phyloP scores from a whole-genome alignment of 2,329 filamentous ascomycete species.

The Alternaria sp. region DNA sequence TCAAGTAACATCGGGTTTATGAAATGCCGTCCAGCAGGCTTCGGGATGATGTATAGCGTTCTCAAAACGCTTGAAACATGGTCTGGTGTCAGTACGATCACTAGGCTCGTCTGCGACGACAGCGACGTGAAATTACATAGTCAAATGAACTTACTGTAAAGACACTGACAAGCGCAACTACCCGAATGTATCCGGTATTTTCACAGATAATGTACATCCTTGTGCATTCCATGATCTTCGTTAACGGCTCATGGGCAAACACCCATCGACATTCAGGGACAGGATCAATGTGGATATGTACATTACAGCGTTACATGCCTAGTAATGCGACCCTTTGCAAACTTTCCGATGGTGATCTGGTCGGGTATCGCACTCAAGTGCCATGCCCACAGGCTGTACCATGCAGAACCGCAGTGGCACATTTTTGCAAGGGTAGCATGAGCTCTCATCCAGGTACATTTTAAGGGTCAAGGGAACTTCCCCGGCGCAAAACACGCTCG shows the following conservation, averaged over 20 bases:
- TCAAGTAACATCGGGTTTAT: background rate
- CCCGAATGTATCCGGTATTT: background rate
- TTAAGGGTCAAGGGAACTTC: slow-evolving; percentile 23
- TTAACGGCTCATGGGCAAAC: background rate
- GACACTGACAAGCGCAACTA: background rate
- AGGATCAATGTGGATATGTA: background rate
- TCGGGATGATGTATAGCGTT: background rate
- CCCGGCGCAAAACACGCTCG: slow-evolving; percentile 18
- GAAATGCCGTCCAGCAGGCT: background rate
- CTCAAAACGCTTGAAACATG: background rate
- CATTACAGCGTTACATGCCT: background rate
- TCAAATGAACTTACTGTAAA: background rate
- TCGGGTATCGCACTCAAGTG: background rate
- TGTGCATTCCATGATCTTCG: background rate
- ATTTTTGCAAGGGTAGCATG: slow-evolving; percentile 17
- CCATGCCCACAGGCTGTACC: background rate
- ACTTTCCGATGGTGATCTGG: background rate
- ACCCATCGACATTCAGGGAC: background rate
- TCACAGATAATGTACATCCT: background rate
- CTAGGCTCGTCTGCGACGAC: background rate
- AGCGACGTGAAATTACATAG: background rate
- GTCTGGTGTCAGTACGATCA: background rate
- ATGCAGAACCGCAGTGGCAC: slow-evolving; percentile 10
- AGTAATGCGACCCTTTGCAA: background rate
- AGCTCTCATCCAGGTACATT: slow-evolving; percentile 27